phyloP scores from a whole-genome alignment of 2,329 filamentous ascomycete genomes.

The Fusarium odoratissimum region DNA sequence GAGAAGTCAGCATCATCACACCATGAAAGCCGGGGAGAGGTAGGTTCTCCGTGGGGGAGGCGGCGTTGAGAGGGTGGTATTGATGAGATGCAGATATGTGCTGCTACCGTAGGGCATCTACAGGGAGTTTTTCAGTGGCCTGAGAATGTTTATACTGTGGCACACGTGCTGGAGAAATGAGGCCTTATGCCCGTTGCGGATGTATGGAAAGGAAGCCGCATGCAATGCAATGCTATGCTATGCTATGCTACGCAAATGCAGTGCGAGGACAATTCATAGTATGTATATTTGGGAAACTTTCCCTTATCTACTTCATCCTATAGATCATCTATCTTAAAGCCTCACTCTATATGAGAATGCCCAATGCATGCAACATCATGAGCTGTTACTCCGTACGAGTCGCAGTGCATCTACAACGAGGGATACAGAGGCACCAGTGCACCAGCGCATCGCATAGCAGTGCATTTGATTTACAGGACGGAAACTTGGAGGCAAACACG shows the following conservation, averaged over 20 bases:
- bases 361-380: conserved; percentile 2
- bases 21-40: conserved; percentile 20
- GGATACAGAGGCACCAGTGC: conserved; percentile 23
- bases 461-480: neutral
- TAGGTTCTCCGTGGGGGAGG: conserved; percentile 14
- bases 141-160: neutral
- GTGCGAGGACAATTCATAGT: conserved; percentile 24
- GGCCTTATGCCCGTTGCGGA: conserved; percentile 20
- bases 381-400: conserved; percentile 4
- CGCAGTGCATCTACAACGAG: conserved; percentile 29
- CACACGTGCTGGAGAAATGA: conserved; percentile 14
- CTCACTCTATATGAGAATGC: neutral
- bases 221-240: conserved; percentile 6
- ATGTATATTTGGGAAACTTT: neutral
- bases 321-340: neutral
- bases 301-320: conserved; percentile 10
- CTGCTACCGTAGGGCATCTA: neutral
- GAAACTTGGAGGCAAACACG: conserved; percentile 32
- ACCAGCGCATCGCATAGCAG: conserved; percentile 9
- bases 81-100: conserved; percentile 22
- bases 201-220: conserved; percentile 10
- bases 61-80: conserved; percentile 15
- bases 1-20: conserved; percentile 35
- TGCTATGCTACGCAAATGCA: conserved; percentile 23
- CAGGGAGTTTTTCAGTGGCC: neutral